These are phyloP conservation scores for Artemisia tridentata DNA, from an alignment of 129 eudicot genomes.

Conservation along the genomic window DNA sequence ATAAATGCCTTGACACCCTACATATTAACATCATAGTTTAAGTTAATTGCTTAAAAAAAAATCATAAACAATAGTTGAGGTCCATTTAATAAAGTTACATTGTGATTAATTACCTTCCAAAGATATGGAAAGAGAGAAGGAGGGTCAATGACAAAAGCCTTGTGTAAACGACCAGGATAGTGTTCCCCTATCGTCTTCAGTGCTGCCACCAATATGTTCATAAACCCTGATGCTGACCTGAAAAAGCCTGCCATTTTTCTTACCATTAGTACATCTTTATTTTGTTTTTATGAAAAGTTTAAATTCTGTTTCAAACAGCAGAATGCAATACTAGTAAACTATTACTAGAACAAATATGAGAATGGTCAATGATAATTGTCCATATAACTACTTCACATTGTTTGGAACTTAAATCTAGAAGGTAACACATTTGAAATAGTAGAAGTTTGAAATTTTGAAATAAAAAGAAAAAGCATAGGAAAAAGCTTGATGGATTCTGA, in stretches of 20 bases:
- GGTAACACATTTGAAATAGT: not conserved
- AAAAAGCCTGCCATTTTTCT: conserved; percentile 70
- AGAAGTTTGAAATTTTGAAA: conserved; percentile 22
- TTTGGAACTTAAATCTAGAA: no score
- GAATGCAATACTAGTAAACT: no score
- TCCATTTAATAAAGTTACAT: no score
- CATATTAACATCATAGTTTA: conserved; percentile 1
- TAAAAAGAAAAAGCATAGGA: conserved; percentile 10
- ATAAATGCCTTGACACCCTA: conserved; percentile 93
- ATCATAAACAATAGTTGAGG: not conserved
- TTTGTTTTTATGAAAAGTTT: not conserved
- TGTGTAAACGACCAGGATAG: conserved; percentile 84
- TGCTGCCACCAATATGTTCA: conserved; percentile 80
- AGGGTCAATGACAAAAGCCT: conserved; percentile 90
- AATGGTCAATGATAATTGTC: not conserved
- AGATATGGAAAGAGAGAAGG: conserved; percentile 91
- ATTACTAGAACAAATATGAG: not conserved
- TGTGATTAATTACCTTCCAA: conserved; percentile 69
- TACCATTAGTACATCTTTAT: conserved; percentile 15
- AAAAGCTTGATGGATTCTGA: conserved; percentile 25
- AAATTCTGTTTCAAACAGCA: not conserved
- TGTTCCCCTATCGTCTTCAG: conserved; percentile 79
- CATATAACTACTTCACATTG: no score
- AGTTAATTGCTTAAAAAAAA: not conserved
- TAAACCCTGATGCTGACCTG: conserved; percentile 96